Conservation (phyloP, 2,329 filamentous ascomycete genomes). For the Aspergillus sp. region DNA sequence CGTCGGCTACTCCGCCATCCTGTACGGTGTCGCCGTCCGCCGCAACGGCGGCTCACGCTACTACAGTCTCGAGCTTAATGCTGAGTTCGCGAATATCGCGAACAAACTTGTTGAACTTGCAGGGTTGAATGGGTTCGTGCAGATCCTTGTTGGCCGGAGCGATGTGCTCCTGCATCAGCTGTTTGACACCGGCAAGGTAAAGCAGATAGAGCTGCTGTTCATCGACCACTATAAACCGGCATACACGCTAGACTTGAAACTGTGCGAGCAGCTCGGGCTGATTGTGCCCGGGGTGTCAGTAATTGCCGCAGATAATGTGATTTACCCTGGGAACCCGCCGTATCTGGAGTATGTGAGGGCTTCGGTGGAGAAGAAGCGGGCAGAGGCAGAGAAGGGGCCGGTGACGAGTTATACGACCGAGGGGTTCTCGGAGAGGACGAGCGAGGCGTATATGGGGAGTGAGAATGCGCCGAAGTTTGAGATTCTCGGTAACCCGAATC, state of each 20-base stretch:
- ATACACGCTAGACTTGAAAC: conserved; percentile 72
- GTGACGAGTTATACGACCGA: conserved; percentile 18
- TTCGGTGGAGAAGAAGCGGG: conserved; percentile 61
- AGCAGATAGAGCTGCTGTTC: conserved; percentile 70
- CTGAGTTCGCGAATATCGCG: conserved; percentile 71
- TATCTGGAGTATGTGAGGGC: conserved; percentile 65
- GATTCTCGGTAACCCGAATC: conserved; percentile 58
- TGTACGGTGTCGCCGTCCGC: conserved; percentile 68
- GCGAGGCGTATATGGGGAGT: conserved; percentile 25
- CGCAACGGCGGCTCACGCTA: conserved; percentile 65
- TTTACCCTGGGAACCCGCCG: conserved; percentile 45
- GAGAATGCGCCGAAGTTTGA: conserved; percentile 29
- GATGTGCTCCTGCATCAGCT: conserved; percentile 65
- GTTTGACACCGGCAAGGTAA: conserved; percentile 52
- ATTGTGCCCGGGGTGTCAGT: conserved; percentile 55
- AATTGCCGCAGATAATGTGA: conserved; percentile 47
- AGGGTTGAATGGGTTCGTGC: conserved; percentile 68
- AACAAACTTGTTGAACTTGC: conserved; percentile 70
- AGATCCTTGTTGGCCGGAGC: conserved; percentile 68
- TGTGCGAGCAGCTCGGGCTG: conserved; percentile 70
- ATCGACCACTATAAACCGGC: conserved; percentile 78
- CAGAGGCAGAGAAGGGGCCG: conserved; percentile 33
- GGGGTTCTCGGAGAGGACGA: conserved; percentile 21
- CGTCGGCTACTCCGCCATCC: conserved; percentile 76
- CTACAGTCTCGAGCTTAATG: conserved; percentile 70